phyloP scores from a whole-genome alignment of 192 early-diverging fungal genomes.

The Piromyces finnis region DNA sequence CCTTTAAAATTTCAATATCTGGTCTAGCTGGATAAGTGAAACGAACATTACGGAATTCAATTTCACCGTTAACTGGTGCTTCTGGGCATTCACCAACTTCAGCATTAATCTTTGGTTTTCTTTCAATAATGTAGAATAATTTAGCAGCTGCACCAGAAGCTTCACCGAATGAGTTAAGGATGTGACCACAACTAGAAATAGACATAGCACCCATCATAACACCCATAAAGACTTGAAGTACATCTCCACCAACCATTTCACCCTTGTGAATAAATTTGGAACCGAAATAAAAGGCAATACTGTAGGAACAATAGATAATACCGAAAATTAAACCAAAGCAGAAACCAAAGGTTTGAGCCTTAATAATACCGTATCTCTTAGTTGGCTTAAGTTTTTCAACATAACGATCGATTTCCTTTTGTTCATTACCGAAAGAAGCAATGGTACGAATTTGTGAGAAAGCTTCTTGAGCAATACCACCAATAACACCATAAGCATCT shows the following conservation, averaged over 20 bases:
- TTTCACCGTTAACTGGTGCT: slow-evolving; percentile 25
- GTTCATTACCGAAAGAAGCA: slow-evolving; percentile 61
- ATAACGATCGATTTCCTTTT: slow-evolving; percentile 48
- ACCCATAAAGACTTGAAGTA: slow-evolving; percentile 74
- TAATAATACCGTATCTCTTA: too few species aligned
- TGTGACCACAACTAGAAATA: slow-evolving; percentile 51
- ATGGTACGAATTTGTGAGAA: slow-evolving; percentile 76
- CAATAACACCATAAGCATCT: slow-evolving; percentile 63
- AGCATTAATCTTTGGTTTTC: slow-evolving; percentile 61
- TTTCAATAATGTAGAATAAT: slow-evolving; percentile 67
- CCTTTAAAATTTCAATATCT: slow-evolving; percentile 52
- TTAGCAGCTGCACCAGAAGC: slow-evolving; percentile 66
- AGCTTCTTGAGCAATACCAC: slow-evolving; percentile 71
- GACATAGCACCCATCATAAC: slow-evolving; percentile 76
- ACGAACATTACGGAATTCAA: slow-evolving; percentile 54
- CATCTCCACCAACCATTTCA: slow-evolving; percentile 17
- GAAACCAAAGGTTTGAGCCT: too few species aligned
- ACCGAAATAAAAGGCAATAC: slow-evolving; percentile 30
- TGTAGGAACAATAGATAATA: slow-evolving; percentile 8
- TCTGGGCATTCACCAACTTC: slow-evolving; percentile 1
- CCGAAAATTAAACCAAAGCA: too few species aligned
- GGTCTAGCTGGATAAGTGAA: slow-evolving; percentile 79
- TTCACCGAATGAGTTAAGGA: slow-evolving; percentile 50
- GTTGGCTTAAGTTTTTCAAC: not conserved
- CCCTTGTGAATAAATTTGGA: slow-evolving; percentile 18